Evolutionary conservation across 495 filamentous ascomycete species (phyloP).

Genomic region (Trichoderma erinaceum): DNA sequence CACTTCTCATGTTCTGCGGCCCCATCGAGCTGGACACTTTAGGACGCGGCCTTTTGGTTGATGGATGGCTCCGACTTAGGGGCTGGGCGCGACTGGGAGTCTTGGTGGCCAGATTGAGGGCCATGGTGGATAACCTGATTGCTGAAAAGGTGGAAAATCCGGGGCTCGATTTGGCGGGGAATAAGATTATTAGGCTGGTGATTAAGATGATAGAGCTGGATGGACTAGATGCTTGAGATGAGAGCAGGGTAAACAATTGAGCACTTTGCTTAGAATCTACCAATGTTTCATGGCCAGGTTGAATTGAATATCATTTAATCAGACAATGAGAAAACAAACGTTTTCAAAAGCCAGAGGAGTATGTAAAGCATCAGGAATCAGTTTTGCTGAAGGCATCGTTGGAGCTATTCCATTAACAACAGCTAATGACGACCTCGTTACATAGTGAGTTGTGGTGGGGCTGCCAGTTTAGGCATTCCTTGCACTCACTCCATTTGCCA

Average conservation of each 20-base stretch:
- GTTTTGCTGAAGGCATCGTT: too few species aligned
- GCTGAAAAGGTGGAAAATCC: slow-evolving; percentile 74
- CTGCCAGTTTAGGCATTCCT: not conserved
- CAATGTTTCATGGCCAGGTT: too few species aligned
- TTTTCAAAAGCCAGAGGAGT: too few species aligned
- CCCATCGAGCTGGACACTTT: slow-evolving; percentile 78
- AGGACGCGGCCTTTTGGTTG: slow-evolving; percentile 82
- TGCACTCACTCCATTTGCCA: not conserved
- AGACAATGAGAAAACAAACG: too few species aligned
- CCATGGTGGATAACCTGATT: slow-evolving; percentile 80
- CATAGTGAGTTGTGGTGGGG: not conserved
- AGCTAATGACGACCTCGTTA: too few species aligned
- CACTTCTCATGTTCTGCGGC: slow-evolving; percentile 84
- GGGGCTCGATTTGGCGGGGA: slow-evolving; percentile 47
- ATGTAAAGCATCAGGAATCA: too few species aligned
- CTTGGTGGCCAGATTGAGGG: slow-evolving; percentile 72
- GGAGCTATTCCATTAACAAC: too few species aligned
- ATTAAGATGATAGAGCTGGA: slow-evolving; percentile 78
- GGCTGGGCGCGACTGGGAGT: slow-evolving; percentile 96
- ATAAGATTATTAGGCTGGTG: slow-evolving; percentile 69
- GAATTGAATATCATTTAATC: too few species aligned
- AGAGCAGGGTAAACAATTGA: not conserved
- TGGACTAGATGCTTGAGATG: slow-evolving; percentile 60
- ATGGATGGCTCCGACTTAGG: slow-evolving; percentile 83
- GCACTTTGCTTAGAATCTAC: too few species aligned